Evolutionary conservation across 1,284 basidiomycete genomes (phyloP).

Genomic region (Amylostereum areolatum): DNA sequence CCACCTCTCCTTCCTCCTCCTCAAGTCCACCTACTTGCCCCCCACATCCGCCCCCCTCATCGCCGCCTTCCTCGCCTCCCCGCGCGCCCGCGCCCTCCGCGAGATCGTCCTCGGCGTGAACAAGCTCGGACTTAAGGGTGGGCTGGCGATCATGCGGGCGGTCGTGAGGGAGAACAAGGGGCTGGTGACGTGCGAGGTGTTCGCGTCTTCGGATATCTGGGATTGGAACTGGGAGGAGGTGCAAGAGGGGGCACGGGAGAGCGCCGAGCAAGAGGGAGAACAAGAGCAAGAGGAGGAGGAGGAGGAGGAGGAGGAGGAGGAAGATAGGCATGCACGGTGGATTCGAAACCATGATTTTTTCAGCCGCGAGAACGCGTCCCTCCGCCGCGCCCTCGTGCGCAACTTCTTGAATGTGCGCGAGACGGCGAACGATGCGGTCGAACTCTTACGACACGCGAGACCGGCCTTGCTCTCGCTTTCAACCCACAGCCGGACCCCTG

Average conservation of each 20-base stretch:
- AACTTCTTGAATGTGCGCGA: neutral
- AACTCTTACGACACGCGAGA: neutral
- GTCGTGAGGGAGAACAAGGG: conserved; percentile 44
- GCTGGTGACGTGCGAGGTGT: conserved; percentile 43
- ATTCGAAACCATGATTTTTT: neutral
- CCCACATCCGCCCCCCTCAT: conserved; percentile 36
- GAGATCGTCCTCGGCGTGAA: conserved; percentile 55
- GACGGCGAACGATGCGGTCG: neutral
- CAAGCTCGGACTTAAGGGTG: conserved; percentile 37
- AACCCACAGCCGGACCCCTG: conserved; percentile 11
- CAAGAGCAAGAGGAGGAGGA: neutral
- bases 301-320: conserved; percentile 15
- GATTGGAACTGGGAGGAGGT: conserved; percentile 27
- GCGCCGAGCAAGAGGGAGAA: conserved; percentile 20
- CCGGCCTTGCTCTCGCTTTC: neutral
- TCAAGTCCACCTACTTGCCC: conserved; percentile 50
- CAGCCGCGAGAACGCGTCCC: neutral
- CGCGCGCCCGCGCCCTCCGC: conserved; percentile 40
- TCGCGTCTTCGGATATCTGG: conserved; percentile 20
- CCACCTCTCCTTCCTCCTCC: conserved; percentile 46
- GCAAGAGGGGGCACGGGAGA: conserved; percentile 17
- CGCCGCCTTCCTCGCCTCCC: conserved; percentile 44
- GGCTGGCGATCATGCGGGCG: conserved; percentile 39
- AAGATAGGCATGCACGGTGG: neutral
- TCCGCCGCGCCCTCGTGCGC: neutral